Conservation (phyloP, 192 early-diverging fungal genomes). For the Coemansia sp. region DNA sequence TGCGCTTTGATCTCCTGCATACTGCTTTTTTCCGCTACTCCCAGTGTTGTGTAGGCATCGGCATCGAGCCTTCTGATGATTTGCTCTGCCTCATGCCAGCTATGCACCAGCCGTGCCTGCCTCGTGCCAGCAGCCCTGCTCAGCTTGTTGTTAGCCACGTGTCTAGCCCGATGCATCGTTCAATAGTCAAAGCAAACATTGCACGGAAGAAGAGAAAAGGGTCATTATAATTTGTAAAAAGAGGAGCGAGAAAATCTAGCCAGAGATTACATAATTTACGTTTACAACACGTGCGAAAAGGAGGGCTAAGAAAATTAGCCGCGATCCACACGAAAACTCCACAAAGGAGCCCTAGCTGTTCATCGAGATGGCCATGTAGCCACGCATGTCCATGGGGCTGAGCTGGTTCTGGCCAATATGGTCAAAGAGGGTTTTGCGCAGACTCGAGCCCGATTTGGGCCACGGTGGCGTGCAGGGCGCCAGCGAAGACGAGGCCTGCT, state of each 20-base stretch:
- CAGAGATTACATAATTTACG: no score
- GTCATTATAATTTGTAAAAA: neutral
- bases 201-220: neutral
- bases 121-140: no score
- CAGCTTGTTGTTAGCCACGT: no score
- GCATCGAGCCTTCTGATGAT: constrained; percentile 18
- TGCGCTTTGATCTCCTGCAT: constrained; percentile 25
- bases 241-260: no score
- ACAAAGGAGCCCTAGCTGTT: constrained; percentile 23
- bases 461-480: constrained; percentile 46
- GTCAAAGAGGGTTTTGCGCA: constrained; percentile 49
- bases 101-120: constrained; percentile 5
- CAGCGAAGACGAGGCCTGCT: constrained; percentile 6
- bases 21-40: constrained; percentile 12
- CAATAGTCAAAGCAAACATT: neutral
- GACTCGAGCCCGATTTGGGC: constrained; percentile 39
- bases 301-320: neutral
- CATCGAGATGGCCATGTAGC: constrained; percentile 48
- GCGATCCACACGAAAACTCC: neutral
- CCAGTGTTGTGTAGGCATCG: constrained; percentile 27
- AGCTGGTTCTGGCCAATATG: constrained; percentile 43
- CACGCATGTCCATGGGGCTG: constrained; percentile 49
- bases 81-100: constrained; percentile 7
- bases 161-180: no score
- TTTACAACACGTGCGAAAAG: neutral